Evolutionary conservation across 2,329 filamentous ascomycete species (phyloP), one percentile per base, ranked within the genome.

Genomic region (Stagonosporopsis vannaccii): DNA sequence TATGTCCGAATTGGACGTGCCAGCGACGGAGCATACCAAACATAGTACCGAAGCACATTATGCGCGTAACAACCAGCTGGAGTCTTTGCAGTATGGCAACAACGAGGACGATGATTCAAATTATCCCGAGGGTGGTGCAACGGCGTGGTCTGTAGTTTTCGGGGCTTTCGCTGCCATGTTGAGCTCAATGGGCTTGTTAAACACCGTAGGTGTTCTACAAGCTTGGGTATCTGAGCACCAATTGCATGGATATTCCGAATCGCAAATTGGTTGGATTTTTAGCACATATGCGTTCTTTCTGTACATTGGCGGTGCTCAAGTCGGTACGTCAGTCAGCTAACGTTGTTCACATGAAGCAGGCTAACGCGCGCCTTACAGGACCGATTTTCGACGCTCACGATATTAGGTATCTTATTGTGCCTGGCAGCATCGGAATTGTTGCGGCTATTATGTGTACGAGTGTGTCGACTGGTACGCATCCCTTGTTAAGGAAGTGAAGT

Each of bases 121-220:
- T 1, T 59, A 67, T 54, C 78, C 79, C 0, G 79, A 81, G 56
- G 78, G 79, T 15, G 78, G 78, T 0, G 55, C 70, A 2, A 57
- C 64, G 36, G 78, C 79, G 30, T 81, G 79, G 77, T 69, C 77
- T 0, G 77, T 80, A 1, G 79, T 80, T 0, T 56, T 75, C 2
- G 79, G 78, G 6, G 72, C 77, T 15, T 79, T 74, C 65, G 77
- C 73, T 63, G 69, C 71, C 23, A 76, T 80, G 60, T 65, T 43
- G 9, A n/a, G 15, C 26, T 72, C 71, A 4, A 76, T 80, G 56
- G 79, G 79, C 6, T 35, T 79, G 20, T 60, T 78, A 48, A 79
- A 79, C 26, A 76, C 70, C 3, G 62, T 78, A 5, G 76, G 75
- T 0, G 72, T 76, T 12, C 63, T 79, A 2, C 73, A 79, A 50